These are phyloP conservation scores for Cardamine chenopodiifolia DNA, from an alignment of 345 rosid species.

Conservation along the genomic window DNA sequence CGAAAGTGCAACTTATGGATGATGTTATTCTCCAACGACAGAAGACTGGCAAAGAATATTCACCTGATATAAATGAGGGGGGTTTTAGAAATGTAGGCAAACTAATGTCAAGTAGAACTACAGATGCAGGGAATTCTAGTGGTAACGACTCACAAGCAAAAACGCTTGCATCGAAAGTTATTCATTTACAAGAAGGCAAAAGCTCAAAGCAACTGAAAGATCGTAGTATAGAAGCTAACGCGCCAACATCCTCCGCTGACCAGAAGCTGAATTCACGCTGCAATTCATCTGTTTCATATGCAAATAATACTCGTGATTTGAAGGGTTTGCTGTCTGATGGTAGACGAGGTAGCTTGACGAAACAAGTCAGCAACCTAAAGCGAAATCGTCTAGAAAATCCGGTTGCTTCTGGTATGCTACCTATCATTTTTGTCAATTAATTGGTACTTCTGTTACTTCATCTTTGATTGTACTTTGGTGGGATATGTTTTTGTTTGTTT, in stretches of 20 bases:
- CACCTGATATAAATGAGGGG: conserved; percentile 61
- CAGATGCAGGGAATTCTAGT: conserved; percentile 52
- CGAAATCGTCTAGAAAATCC: conserved; percentile 56
- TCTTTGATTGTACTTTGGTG: conserved; percentile 16
- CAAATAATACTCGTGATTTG: conserved; percentile 54
- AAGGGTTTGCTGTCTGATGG: conserved; percentile 62
- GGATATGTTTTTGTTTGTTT: background rate
- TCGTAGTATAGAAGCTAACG: conserved; percentile 47
- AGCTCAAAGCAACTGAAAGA: conserved; percentile 63
- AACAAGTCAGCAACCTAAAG: conserved; percentile 54
- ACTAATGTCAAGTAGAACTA: conserved; percentile 68
- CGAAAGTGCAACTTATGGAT: conserved; percentile 69
- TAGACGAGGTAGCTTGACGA: conserved; percentile 55
- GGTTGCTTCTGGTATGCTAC: conserved; percentile 58
- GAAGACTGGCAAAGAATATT: conserved; percentile 53
- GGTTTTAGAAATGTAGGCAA: conserved; percentile 58
- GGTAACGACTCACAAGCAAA: conserved; percentile 62
- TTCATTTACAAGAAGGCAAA: conserved; percentile 60
- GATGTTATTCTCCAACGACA: conserved; percentile 63
- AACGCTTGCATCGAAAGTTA: conserved; percentile 51
- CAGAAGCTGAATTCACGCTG: conserved; percentile 60
- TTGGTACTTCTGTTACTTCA: background rate
- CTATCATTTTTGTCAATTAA: conserved; percentile 19
- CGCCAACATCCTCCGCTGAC: conserved; percentile 51
- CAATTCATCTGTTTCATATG: conserved; percentile 50